Base-by-base conservation (phyloP, 768 basidiomycete species). In the Collybia sordida region DNA sequence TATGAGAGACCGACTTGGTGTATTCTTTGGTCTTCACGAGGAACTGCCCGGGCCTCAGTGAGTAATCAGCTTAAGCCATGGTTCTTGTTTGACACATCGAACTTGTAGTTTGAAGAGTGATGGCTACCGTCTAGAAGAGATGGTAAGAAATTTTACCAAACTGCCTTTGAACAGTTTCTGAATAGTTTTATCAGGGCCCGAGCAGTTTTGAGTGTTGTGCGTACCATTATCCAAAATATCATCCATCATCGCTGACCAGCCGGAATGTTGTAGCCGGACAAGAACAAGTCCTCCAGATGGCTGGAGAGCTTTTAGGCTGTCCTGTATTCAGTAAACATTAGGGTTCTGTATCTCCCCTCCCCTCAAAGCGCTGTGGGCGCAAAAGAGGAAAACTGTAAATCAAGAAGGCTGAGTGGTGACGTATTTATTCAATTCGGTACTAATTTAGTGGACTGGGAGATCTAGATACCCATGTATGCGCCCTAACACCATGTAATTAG, bases 51-150 rank as follows among this genome's bases (percentile, higher is more conserved):
- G 69, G 8, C 66, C 68, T 18, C 59, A 68, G 64, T 73, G 61
- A 38, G 64, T 60, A n/a, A 46, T 42, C 11, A 49, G 9, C 34
- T 24, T 11, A 40, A 37, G 22, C 21, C 19, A 19, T n/a, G 6
- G 28, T 1, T 48, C 17, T 8, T n/a, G 34, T 21, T 24, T 12
- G 49, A 7, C 11, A 42, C 19, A 18, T 41, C 34, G 15, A 8
- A 35, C 45, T 23, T 21, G 11, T 41, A 70, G 68, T 15, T 53
- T 71, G 49, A 69, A 62, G 50, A 71, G 70, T 31, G 56, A 61
- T 4, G 75, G 77, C 17, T 77, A 77, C 58, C 63, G 72, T 6
- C 46, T 75, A 11, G 72, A 76, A 55, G 73, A 78, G 58, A 49
- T 77, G 60, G 75, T 74, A 42, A 41, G 68, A 48, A 9, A 19